phyloP scores from a whole-genome alignment of 805 yeast genomes.

The Maudiozyma serrabonitensis region DNA sequence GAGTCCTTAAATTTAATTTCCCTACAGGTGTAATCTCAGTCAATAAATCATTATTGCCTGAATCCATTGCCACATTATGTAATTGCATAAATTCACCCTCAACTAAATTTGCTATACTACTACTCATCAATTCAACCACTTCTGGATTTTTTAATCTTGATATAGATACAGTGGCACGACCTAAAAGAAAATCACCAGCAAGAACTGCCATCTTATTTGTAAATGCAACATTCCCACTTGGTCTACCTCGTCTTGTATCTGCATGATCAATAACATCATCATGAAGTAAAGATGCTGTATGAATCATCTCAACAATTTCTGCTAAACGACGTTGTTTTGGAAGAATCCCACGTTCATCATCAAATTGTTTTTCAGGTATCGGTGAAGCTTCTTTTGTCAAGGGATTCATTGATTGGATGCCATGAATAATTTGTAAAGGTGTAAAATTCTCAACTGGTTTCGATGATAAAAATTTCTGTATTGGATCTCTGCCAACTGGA shows the following conservation, averaged over 20 bases:
- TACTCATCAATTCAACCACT: conserved; percentile 89
- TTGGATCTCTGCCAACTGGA: neutral
- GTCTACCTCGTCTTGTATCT: conserved; percentile 82
- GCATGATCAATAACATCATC: conserved; percentile 93
- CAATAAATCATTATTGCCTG: conserved; percentile 30
- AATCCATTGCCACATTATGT: conserved; percentile 75
- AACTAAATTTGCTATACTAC: conserved; percentile 91
- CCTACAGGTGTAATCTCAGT: conserved; percentile 6
- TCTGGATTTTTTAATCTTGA: conserved; percentile 93
- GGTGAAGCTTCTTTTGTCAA: conserved; percentile 70
- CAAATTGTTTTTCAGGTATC: conserved; percentile 41
- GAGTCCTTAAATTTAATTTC: conserved; percentile 19
- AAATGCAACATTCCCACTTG: conserved; percentile 87
- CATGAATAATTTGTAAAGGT: conserved; percentile 78
- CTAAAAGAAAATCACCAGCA: conserved; percentile 92
- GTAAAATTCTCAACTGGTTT: conserved; percentile 41
- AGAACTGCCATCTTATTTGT: conserved; percentile 95
- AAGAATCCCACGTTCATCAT: conserved; percentile 60
- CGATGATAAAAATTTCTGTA: neutral
- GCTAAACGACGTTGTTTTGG: conserved; percentile 95
- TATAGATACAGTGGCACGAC: conserved; percentile 92
- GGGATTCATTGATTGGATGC: conserved; percentile 89
- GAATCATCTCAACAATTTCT: conserved; percentile 97
- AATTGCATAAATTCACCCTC: conserved; percentile 99
- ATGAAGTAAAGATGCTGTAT: conserved; percentile 89